Evolutionary conservation across 345 rosid species (phyloP).

Genomic region (Garcia nutans): DNA sequence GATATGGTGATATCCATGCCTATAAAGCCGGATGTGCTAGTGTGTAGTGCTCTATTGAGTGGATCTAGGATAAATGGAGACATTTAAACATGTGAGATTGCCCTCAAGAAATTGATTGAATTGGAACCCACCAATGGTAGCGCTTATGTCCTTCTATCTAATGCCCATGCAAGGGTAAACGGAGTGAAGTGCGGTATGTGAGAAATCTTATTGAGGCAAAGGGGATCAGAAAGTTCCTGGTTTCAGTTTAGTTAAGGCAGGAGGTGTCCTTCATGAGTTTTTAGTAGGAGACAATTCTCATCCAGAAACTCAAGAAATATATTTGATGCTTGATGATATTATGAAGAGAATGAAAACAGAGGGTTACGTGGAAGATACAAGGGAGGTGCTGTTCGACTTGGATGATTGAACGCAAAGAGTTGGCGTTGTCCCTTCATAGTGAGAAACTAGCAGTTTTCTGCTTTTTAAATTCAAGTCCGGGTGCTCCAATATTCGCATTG

Average conservation of each 20-base stretch:
- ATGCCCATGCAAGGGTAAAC: conserved; percentile 8
- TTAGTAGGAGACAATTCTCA: too few species aligned
- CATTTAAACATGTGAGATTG: not conserved
- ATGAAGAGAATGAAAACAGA: too few species aligned
- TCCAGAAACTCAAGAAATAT: too few species aligned
- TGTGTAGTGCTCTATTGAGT: conserved; percentile 43
- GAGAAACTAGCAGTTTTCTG: conserved; percentile 33
- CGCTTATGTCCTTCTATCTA: too few species aligned
- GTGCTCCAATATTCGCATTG: too few species aligned
- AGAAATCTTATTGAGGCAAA: conserved; percentile 43
- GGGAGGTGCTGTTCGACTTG: too few species aligned
- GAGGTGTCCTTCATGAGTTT: conserved; percentile 48
- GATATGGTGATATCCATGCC: conserved; percentile 41
- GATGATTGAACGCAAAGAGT: too few species aligned
- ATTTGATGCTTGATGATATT: too few species aligned
- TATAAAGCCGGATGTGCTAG: conserved; percentile 45
- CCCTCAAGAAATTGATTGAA: conserved; percentile 32
- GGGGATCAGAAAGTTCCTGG: conserved; percentile 50
- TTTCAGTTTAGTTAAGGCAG: conserved; percentile 46
- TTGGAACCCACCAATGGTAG: conserved; percentile 34
- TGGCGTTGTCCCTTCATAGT: not conserved
- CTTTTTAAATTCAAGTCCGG: not conserved
- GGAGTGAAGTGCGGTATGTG: conserved; percentile 35
- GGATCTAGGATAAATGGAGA: conserved; percentile 47
- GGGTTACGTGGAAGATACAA: too few species aligned